Evolutionary conservation across 2,329 filamentous ascomycete species (phyloP).

Genomic region (Colletotrichum musicola): DNA sequence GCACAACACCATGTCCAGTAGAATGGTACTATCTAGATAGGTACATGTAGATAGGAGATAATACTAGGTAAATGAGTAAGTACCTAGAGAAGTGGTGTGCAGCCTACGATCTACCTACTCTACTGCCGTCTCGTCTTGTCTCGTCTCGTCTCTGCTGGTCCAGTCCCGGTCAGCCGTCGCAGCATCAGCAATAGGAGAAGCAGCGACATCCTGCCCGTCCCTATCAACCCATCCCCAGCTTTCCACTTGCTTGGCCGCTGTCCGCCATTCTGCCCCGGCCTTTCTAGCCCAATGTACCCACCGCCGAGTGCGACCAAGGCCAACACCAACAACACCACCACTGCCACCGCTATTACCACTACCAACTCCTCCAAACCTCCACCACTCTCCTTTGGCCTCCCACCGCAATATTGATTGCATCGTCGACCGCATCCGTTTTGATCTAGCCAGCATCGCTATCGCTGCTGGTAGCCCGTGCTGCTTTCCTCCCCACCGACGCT

Average conservation of each 20-base stretch:
- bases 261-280: constrained; percentile 5
- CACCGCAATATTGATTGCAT: constrained; percentile 30
- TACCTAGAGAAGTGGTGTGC: no score
- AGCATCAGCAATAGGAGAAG: neutral
- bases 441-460: constrained; percentile 27
- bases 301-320: neutral
- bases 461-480: constrained; percentile 19
- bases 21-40: no score
- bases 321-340: neutral
- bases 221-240: constrained; percentile 30
- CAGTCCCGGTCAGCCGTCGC: neutral
- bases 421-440: constrained; percentile 17
- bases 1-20: no score
- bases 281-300: constrained; percentile 31
- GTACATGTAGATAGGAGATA: no score
- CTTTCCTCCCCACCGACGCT: constrained; percentile 15
- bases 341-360: constrained; percentile 16
- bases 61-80: no score
- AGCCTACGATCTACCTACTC: no score
- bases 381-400: constrained; percentile 16
- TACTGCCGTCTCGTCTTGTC: neutral
- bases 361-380: neutral
- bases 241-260: constrained; percentile 9
- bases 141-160: constrained; percentile 7
- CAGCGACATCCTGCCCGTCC: constrained; percentile 3